phyloP scores from a whole-genome alignment of 768 basidiomycete species.

The Phaffia tasmanica region DNA sequence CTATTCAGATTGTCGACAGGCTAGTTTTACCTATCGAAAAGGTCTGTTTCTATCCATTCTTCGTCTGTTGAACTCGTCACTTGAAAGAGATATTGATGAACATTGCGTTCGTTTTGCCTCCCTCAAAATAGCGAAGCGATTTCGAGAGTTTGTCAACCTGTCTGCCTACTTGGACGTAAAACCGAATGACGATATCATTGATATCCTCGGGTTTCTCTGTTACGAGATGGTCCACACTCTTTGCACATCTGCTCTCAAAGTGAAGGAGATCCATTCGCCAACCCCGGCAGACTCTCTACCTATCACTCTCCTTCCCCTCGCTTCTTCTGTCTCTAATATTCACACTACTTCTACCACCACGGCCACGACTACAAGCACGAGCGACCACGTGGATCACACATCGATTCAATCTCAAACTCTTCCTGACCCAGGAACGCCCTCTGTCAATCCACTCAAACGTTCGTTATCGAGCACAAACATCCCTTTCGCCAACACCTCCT shows the following conservation, averaged over 20 bases:
- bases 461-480: too few relatives aligned
- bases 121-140: slow-evolving; percentile 66
- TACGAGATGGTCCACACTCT: slow-evolving; percentile 95
- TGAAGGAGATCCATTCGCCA: slow-evolving; percentile 35
- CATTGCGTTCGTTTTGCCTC: slow-evolving; percentile 1
- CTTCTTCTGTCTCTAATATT: not conserved
- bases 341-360: slow-evolving; percentile 68
- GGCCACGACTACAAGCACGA: slow-evolving; percentile 33
- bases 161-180: slow-evolving; percentile 75
- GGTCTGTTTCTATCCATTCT: slow-evolving; percentile 43
- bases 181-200: slow-evolving; percentile 85
- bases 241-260: slow-evolving; percentile 72
- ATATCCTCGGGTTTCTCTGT: slow-evolving; percentile 91
- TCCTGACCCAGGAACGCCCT: not conserved
- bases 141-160: slow-evolving; percentile 85
- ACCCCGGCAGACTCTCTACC: not conserved
- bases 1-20: slow-evolving; percentile 92
- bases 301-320: not conserved
- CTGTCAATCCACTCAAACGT: not conserved
- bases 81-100: not conserved
- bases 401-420: slow-evolving; percentile 53
- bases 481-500: too few relatives aligned
- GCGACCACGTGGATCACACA: slow-evolving; percentile 39
- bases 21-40: slow-evolving; percentile 94
- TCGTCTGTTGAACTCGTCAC: not conserved